Conservation (phyloP, 2,329 filamentous ascomycete genomes). For the Trichoderma sp. region DNA sequence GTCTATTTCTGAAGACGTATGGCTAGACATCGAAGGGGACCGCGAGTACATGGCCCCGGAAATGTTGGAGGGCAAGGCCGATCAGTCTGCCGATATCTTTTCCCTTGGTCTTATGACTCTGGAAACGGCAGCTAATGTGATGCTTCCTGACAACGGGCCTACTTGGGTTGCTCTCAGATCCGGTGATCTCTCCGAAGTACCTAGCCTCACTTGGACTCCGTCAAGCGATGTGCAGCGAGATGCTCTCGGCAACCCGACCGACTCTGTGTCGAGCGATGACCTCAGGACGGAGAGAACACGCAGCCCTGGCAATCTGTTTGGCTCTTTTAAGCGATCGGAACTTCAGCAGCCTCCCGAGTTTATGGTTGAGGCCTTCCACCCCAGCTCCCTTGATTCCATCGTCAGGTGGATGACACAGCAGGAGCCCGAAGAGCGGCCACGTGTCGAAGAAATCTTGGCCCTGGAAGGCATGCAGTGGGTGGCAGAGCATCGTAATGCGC, state of each 20-base stretch:
- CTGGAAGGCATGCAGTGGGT: slow-evolving; percentile 79
- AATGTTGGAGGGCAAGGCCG: slow-evolving; percentile 79
- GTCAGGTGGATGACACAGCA: slow-evolving; percentile 86
- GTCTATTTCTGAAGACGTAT: slow-evolving; percentile 68
- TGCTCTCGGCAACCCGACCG: slow-evolving; percentile 53
- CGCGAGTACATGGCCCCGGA: slow-evolving; percentile 95
- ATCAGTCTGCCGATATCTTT: slow-evolving; percentile 91
- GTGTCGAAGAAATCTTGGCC: slow-evolving; percentile 67
- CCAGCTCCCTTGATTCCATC: slow-evolving; percentile 75
- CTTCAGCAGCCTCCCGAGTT: slow-evolving; percentile 70
- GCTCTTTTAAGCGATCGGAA: slow-evolving; percentile 48
- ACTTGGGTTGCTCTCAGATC: slow-evolving; percentile 88
- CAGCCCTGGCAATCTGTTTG: slow-evolving; percentile 40
- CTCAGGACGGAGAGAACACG: slow-evolving; percentile 33
- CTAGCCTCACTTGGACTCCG: slow-evolving; percentile 78
- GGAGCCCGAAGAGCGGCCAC: slow-evolving; percentile 69
- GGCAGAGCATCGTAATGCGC: slow-evolving; percentile 69
- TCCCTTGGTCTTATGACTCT: slow-evolving; percentile 91
- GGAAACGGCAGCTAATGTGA: slow-evolving; percentile 90
- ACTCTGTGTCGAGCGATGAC: slow-evolving; percentile 37
- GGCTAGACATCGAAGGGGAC: slow-evolving; percentile 88
- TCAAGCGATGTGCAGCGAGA: slow-evolving; percentile 70
- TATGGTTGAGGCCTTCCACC: slow-evolving; percentile 74
- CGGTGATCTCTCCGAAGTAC: slow-evolving; percentile 84
- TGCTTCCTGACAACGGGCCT: slow-evolving; percentile 86